These are phyloP conservation scores for Capronia epimyces DNA, from an alignment of 2,329 filamentous ascomycete species.

Conservation along the genomic window DNA sequence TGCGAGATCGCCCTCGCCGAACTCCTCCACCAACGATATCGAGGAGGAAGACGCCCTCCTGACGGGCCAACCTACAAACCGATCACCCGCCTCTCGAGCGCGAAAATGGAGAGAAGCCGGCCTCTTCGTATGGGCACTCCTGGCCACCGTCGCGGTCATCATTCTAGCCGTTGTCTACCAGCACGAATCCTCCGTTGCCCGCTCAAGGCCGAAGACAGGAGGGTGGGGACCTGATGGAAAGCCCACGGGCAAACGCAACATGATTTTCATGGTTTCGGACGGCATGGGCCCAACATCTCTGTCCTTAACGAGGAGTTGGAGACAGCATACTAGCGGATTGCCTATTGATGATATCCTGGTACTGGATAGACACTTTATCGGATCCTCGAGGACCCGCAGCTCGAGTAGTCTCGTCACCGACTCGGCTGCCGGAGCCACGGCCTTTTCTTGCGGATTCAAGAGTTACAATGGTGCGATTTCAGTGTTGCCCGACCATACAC, in stretches of 20 bases:
- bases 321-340: conserved; percentile 69
- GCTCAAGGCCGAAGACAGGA: conserved; percentile 29
- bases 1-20: conserved; percentile 52
- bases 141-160: conserved; percentile 73
- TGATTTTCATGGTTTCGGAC: conserved; percentile 98
- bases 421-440: conserved; percentile 92
- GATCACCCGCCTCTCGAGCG: conserved; percentile 40
- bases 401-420: conserved; percentile 84
- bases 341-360: conserved; percentile 68
- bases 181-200: conserved; percentile 48
- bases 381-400: conserved; percentile 79
- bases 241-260: conserved; percentile 69
- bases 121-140: conserved; percentile 73
- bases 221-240: conserved; percentile 39
- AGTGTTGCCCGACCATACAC: conserved; percentile 73
- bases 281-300: conserved; percentile 95
- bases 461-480: conserved; percentile 97
- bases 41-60: conserved; percentile 60
- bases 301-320: conserved; percentile 77
- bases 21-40: conserved; percentile 51
- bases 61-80: conserved; percentile 46
- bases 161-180: conserved; percentile 78
- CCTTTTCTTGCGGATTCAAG: conserved; percentile 87
- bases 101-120: conserved; percentile 66
- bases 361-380: conserved; percentile 84